Evolutionary conservation across 1,284 basidiomycete species (phyloP).

Genomic region (Takashimella tepidaria): DNA sequence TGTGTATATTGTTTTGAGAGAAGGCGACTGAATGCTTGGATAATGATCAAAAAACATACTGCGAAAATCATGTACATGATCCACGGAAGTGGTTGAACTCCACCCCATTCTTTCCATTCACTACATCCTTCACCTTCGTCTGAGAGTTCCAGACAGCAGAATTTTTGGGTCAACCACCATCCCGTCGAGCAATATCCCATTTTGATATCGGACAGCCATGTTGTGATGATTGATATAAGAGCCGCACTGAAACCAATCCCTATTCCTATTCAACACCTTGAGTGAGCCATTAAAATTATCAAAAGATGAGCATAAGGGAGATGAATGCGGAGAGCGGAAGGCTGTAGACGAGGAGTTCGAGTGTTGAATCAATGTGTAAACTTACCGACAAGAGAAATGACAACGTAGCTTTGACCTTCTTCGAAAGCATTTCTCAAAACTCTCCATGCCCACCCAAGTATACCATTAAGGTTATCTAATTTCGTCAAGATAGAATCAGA

Average conservation of each 20-base stretch:
- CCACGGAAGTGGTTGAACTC: constrained; percentile 69
- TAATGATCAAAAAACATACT: constrained; percentile 53
- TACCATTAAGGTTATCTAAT: constrained; percentile 36
- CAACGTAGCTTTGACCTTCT: constrained; percentile 62
- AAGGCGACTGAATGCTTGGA: too few species aligned
- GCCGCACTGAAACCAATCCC: constrained; percentile 91
- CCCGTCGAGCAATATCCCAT: constrained; percentile 93
- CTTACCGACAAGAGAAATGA: constrained; percentile 79
- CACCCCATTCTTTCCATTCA: constrained; percentile 91
- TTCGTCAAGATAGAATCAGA: constrained; percentile 23
- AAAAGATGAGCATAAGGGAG: neutral
- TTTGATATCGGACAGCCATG: constrained; percentile 97
- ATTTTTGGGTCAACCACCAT: constrained; percentile 98
- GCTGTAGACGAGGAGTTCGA: neutral
- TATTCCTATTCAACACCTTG: too few species aligned
- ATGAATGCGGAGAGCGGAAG: neutral
- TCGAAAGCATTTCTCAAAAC: constrained; percentile 54
- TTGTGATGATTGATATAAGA: constrained; percentile 91
- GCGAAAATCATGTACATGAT: constrained; percentile 82
- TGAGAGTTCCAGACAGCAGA: constrained; percentile 80
- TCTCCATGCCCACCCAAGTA: constrained; percentile 58
- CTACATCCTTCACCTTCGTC: constrained; percentile 76
- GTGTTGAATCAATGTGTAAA: constrained; percentile 14
- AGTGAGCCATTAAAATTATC: too few species aligned
- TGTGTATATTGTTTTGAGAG: too few species aligned